A percentile compares a stretch with the other conserved stretches of the same genome.
These are phyloP conservation scores for Mycena indigotica DNA, from an alignment of 768 basidiomycete genomes.

Conservation along the genomic window DNA sequence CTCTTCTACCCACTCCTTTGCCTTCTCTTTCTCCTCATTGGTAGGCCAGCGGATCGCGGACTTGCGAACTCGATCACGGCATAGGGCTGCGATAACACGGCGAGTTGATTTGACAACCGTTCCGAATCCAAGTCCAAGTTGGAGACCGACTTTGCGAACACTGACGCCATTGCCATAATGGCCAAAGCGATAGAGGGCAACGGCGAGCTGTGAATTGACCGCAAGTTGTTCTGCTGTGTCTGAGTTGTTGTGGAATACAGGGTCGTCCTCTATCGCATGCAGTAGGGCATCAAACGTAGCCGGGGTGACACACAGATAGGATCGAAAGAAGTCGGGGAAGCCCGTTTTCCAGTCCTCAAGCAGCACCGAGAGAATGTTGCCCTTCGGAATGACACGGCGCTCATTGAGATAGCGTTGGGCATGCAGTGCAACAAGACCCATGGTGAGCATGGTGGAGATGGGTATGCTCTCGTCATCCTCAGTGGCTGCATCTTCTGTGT, in stretches of 20 bases:
- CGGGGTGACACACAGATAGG: constrained; percentile 26
- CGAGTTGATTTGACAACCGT: constrained; percentile 13
- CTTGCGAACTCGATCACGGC: not conserved
- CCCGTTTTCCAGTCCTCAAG: too few species aligned
- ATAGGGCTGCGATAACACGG: constrained; percentile 20
- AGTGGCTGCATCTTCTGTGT: too few species aligned
- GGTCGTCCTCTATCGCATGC: constrained; percentile 20
- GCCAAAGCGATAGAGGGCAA: constrained; percentile 13
- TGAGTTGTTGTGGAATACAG: constrained; percentile 31
- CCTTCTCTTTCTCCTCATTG: constrained; percentile 11
- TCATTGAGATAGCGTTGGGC: too few species aligned
- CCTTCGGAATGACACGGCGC: too few species aligned
- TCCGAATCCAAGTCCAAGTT: constrained; percentile 15
- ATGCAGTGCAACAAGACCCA: too few species aligned
- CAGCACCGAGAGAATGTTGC: too few species aligned
- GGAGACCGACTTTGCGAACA: constrained; percentile 6
- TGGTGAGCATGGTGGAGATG: too few species aligned
- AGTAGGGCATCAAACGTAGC: constrained; percentile 29
- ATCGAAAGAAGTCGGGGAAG: too few species aligned
- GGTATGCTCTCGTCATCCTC: too few species aligned
- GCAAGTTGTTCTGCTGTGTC: constrained; percentile 28
- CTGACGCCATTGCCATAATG: constrained; percentile 26
- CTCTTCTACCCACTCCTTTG: constrained; percentile 19
- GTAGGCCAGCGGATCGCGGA: constrained; percentile 11
- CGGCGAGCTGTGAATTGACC: constrained; percentile 24